phyloP scores from a whole-genome alignment of 768 basidiomycete genomes.

The Russula virescens region DNA sequence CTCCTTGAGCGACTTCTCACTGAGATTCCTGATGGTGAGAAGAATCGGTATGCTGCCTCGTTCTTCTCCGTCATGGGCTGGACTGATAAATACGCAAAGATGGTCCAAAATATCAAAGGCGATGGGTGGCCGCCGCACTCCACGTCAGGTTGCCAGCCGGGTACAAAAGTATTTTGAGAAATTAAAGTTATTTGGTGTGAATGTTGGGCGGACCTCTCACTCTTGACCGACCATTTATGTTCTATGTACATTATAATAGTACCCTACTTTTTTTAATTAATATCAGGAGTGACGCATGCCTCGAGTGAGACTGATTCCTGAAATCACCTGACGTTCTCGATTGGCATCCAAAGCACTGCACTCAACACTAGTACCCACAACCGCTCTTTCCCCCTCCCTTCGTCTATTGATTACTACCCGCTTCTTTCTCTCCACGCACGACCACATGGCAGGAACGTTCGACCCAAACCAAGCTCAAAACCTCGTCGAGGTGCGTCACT shows the following conservation, averaged over 20 bases:
- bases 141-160: conserved; percentile 81
- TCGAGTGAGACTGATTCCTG: no score
- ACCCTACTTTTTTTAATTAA: background rate
- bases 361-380: background rate
- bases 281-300: no score
- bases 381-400: background rate
- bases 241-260: background rate
- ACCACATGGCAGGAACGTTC: conserved; percentile 40
- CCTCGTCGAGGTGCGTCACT: conserved; percentile 60
- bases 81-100: conserved; percentile 33
- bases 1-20: conserved; percentile 67
- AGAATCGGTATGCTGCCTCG: conserved; percentile 50
- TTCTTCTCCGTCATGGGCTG: background rate
- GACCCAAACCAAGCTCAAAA: conserved; percentile 93
- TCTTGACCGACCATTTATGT: background rate
- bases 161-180: conserved; percentile 89
- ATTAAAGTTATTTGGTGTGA: conserved; percentile 66
- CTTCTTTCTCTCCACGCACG: background rate
- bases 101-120: conserved; percentile 79
- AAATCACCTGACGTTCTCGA: conserved; percentile 8
- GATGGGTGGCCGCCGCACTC: conserved; percentile 72
- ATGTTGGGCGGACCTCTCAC: conserved; percentile 28
- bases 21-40: conserved; percentile 71
- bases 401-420: background rate
- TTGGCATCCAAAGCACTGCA: background rate